A percentile compares a stretch with the other conserved stretches of the same genome.
Evolutionary conservation across 768 basidiomycete species (phyloP).

Genomic region (Tulasnella sp.): DNA sequence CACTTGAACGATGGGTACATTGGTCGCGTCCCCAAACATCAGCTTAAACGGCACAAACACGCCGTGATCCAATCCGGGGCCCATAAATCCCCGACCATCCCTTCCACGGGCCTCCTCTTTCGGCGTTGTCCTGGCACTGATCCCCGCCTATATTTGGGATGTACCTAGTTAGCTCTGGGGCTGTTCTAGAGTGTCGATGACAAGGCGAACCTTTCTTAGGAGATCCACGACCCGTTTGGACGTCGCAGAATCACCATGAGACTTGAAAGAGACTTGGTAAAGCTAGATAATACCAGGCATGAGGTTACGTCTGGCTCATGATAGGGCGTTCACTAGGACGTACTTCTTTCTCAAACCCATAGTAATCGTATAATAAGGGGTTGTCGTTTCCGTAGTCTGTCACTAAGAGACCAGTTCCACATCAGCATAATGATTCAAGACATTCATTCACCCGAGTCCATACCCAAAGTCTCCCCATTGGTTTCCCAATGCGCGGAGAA

Average conservation of each 20-base stretch:
- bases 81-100: constrained; percentile 55
- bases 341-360: constrained; percentile 41
- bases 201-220: constrained; percentile 39
- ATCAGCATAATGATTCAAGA: not conserved
- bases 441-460: constrained; percentile 15
- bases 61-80: constrained; percentile 66
- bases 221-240: constrained; percentile 50
- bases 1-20: constrained; percentile 60
- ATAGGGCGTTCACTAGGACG: not conserved
- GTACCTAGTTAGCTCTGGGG: too few relatives aligned
- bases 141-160: too few relatives aligned
- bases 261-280: constrained; percentile 58
- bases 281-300: constrained; percentile 25
- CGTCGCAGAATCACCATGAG: constrained; percentile 48
- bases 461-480: constrained; percentile 44
- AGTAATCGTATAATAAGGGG: constrained; percentile 66
- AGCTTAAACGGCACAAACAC: constrained; percentile 69
- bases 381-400: constrained; percentile 71
- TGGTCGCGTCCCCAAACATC: constrained; percentile 62
- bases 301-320: not conserved
- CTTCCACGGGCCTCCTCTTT: constrained; percentile 45
- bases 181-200: too few relatives aligned
- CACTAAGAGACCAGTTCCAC: too few relatives aligned
- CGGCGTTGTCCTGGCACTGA: constrained; percentile 25
- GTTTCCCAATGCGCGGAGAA: constrained; percentile 83